These are phyloP conservation scores for Tulasnella sp. DNA, from an alignment of 768 basidiomycete genomes.

Conservation along the genomic window DNA sequence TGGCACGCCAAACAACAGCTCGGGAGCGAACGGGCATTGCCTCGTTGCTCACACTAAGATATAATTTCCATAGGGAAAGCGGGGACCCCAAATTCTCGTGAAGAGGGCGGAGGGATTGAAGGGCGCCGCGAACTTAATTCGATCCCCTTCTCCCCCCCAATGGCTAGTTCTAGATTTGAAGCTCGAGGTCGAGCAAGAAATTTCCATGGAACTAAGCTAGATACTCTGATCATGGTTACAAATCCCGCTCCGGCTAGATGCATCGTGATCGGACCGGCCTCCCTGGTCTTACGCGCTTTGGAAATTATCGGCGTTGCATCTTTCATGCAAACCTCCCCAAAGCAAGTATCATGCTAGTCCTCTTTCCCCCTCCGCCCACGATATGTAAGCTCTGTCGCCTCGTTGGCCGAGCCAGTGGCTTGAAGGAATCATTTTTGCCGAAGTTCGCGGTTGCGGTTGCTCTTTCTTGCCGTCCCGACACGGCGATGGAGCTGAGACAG, in stretches of 20 bases:
- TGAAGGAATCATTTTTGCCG: background rate
- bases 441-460: background rate
- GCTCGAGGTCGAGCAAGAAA: background rate
- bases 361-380: background rate
- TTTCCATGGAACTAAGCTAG: background rate
- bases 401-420: background rate
- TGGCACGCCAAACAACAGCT: background rate
- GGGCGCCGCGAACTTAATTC: background rate
- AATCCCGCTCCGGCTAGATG: background rate
- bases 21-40: background rate
- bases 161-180: background rate
- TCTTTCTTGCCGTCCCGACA: background rate
- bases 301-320: background rate
- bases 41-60: background rate
- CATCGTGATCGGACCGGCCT: background rate
- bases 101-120: background rate
- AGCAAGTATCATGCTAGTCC: background rate
- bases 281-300: background rate
- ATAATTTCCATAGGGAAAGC: background rate
- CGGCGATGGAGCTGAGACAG: background rate
- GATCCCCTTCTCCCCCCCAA: background rate
- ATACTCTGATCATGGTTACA: background rate
- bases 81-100: background rate
- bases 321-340: background rate
- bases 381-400: background rate